Evolutionary conservation across 176 grass and related monocot species (phyloP).

Genomic region (Elymus sibiricus): DNA sequence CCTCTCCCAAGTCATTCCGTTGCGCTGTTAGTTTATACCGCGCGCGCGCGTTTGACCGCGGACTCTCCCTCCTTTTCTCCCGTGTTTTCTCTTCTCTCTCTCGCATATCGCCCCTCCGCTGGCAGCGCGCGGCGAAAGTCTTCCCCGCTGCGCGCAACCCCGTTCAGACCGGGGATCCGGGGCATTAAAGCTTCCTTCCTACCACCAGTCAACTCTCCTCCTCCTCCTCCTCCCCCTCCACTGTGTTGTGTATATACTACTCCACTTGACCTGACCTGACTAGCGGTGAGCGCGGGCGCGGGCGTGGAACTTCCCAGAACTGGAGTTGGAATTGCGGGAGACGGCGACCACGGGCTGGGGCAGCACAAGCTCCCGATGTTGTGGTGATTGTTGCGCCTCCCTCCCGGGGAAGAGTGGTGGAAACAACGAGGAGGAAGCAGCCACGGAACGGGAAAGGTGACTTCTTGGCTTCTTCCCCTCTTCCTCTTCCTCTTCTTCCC

Average conservation of each 20-base stretch:
- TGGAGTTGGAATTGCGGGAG: not conserved
- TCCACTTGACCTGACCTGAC: not conserved
- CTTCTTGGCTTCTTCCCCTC: not conserved
- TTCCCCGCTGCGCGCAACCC: not conserved
- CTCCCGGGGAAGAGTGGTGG: not conserved
- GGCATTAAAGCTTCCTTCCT: not conserved
- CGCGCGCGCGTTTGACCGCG: slow-evolving; percentile 21
- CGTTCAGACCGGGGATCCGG: slow-evolving; percentile 24
- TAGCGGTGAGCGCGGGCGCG: not conserved
- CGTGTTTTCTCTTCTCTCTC: not conserved
- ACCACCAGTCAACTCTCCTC: slow-evolving; percentile 17
- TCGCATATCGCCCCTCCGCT: not conserved
- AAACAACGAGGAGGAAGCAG: slow-evolving; percentile 8
- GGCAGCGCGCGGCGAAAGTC: slow-evolving; percentile 7
- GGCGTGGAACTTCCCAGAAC: slow-evolving; percentile 32
- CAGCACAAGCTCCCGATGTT: not conserved
- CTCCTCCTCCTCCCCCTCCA: not conserved
- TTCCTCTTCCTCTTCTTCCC: not conserved
- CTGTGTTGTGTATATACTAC: not conserved
- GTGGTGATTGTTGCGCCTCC: not conserved
- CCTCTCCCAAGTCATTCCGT: not conserved
- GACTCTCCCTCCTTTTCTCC: not conserved
- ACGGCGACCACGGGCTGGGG: not conserved
- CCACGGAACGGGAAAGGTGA: slow-evolving; percentile 14
- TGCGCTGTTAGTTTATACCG: not conserved